Evolutionary conservation across 2,329 filamentous ascomycete species (phyloP).

Genomic region (Colletotrichum spaethianum): DNA sequence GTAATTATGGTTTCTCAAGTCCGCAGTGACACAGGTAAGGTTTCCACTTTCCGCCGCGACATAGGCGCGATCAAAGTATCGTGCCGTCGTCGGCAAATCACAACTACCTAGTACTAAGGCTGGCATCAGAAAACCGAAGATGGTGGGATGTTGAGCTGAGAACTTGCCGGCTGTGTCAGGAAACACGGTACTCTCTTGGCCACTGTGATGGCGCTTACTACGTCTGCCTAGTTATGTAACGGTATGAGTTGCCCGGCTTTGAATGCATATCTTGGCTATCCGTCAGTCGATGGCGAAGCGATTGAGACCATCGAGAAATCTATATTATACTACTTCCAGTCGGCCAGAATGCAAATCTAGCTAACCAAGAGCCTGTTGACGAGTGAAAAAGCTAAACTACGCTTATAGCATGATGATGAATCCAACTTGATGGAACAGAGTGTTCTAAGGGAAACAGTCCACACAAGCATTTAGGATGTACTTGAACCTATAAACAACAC

Average conservation of each 20-base stretch:
- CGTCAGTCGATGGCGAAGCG: no score
- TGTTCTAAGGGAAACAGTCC: no score
- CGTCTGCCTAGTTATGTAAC: no score
- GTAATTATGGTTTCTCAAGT: neutral
- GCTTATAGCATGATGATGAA: neutral
- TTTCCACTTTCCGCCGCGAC: neutral
- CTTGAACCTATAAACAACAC: neutral
- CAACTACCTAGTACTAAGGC: neutral
- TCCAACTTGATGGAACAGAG: no score
- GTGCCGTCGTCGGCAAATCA: neutral
- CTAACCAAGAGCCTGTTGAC: neutral
- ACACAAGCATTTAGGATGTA: neutral
- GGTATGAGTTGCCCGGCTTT: no score
- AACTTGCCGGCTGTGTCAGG: neutral
- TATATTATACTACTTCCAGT: neutral
- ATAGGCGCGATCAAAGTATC: neutral
- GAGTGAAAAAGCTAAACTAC: neutral
- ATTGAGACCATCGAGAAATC: neutral
- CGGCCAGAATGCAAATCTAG: neutral
- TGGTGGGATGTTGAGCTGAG: neutral
- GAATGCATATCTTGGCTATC: no score
- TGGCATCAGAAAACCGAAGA: neutral
- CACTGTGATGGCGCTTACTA: no score
- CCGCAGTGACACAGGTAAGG: neutral
- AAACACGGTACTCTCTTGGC: neutral